Percentiles rank a stretch among this genome's conserved stretches.
These are phyloP conservation scores for Aspergillus conjunctus DNA, from an alignment of 495 filamentous ascomycete species.

Conservation along the genomic window DNA sequence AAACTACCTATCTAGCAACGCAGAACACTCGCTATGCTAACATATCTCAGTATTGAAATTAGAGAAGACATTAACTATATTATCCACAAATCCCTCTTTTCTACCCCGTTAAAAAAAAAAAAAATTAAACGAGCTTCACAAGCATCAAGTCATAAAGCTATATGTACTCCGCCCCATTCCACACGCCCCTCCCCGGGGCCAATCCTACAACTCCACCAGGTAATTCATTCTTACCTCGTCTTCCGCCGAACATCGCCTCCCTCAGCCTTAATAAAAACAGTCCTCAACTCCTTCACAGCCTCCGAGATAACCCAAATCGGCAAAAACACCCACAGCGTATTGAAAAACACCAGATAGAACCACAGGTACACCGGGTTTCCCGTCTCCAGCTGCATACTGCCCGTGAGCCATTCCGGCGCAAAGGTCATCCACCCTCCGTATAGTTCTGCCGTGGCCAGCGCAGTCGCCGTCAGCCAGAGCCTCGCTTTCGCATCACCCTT, in stretches of 20 bases:
- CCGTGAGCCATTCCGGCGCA: constrained; percentile 87
- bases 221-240: not conserved
- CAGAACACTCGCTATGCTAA: no score
- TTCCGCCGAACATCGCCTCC: not conserved
- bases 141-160: no score
- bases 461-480: constrained; percentile 67
- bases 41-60: no score
- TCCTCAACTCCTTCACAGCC: constrained; percentile 59
- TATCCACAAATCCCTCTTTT: no score
- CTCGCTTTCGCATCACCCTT: constrained; percentile 52
- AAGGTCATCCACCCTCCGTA: constrained; percentile 99
- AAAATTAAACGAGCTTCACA: no score
- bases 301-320: constrained; percentile 77
- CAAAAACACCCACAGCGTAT: constrained; percentile 82
- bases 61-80: no score
- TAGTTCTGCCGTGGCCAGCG: constrained; percentile 88
- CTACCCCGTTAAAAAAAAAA: no score
- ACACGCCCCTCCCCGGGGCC: not conserved
- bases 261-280: constrained; percentile 50
- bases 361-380: constrained; percentile 83
- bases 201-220: not conserved
- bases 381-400: constrained; percentile 72
- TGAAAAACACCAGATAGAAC: constrained; percentile 92
- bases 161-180: not conserved
- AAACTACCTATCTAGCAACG: no score